Base-by-base conservation (phyloP, 1,139 yeast genomes). In the Insectozyma bohioensis region DNA sequence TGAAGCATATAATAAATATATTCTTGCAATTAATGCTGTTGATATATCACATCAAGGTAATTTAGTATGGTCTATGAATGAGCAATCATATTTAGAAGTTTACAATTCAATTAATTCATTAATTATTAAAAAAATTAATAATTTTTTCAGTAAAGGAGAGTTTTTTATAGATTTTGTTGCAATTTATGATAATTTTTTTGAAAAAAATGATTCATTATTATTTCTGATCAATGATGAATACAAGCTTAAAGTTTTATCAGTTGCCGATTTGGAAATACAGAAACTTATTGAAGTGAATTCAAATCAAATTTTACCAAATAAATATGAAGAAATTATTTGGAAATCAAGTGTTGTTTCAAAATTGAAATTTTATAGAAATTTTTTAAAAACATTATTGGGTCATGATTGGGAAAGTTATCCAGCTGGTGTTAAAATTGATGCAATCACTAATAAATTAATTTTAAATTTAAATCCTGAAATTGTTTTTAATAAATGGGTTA, bases 341-440 rank as follows among this genome's bases (percentile, higher is more conserved):
- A 48, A 49, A 19, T 27, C 50, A 4, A 48, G 60, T 24, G 31
- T 60, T 5, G 37, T 37, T 5, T 43, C 46, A 11, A 61, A 56
- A 35, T 31, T 55, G 10, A 32, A 42, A 13, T 57, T 49, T 34
- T 63, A 58, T 36, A 33, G 46, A 12, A 27, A 20, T 0, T 46
- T 43, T 23, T 41, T 64, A 9, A 39, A 43, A 5, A 38, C 31
- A n/a, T 36, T 67, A 2, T 64, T 90, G 8, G 95, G 97, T 0
- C 50, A 63, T 10, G 83, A 80, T 19, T 90, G 97, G 97, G 65
- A 62, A 31, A 68, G 75, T 26, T 85, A 81, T 46, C 78, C 90
- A 0, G 80, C 82, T 31, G 97, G 96, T 0, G 73, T 69, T 34
- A 75, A 72, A 41, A 72, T 90, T 1, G 64, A 70, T 11, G 54